Percentiles rank a stretch among this genome's conserved stretches.
Conservation (phyloP, 148 eudicot species). For the Nepenthes gracilis region DNA sequence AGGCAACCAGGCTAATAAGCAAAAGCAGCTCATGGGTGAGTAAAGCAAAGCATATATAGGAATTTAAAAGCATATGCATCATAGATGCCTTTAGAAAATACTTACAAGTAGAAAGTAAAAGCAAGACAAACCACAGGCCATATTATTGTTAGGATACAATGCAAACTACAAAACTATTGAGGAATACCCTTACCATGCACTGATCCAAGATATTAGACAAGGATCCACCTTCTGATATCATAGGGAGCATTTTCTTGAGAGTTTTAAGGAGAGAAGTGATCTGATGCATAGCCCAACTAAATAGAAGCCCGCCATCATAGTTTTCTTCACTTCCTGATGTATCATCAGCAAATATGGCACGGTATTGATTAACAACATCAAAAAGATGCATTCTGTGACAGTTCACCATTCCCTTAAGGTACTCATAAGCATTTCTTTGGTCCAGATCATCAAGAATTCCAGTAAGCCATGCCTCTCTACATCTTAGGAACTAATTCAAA, state of each 20-base stretch:
- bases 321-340: constrained; percentile 98
- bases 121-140: not conserved
- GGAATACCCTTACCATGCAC: constrained; percentile 62
- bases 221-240: constrained; percentile 91
- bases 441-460: constrained; percentile 94
- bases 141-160: not conserved
- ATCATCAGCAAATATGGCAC: constrained; percentile 97
- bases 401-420: constrained; percentile 81
- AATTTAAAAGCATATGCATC: no score
- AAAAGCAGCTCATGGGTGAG: no score
- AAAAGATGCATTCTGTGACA: constrained; percentile 84
- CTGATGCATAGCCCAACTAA: constrained; percentile 99
- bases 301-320: constrained; percentile 92
- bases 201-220: constrained; percentile 91
- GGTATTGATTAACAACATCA: constrained; percentile 95
- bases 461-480: constrained; percentile 93
- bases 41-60: no score
- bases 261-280: constrained; percentile 67
- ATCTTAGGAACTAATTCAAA: constrained; percentile 66
- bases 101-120: not conserved
- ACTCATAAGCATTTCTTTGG: constrained; percentile 91
- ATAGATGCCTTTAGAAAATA: no score
- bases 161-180: not conserved
- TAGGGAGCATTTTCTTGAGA: constrained; percentile 86
- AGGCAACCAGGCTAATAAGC: no score